Evolutionary conservation across 306 rosid genomes (phyloP).

Genomic region (Prunus padus): DNA sequence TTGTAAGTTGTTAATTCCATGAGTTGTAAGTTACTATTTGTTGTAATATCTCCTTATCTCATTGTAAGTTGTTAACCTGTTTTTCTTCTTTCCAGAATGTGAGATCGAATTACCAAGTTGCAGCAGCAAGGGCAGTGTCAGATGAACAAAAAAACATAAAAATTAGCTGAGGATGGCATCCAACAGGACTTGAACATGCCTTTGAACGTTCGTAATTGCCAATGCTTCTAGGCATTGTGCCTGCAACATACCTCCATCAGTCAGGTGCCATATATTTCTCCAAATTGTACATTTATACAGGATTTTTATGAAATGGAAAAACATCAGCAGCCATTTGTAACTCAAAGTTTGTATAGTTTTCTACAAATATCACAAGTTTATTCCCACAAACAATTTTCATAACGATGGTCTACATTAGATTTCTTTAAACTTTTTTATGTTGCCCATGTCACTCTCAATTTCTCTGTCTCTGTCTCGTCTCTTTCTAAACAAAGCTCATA

Average conservation of each 20-base stretch:
- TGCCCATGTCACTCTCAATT: neutral
- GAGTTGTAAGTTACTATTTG: neutral
- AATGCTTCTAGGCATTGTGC: neutral
- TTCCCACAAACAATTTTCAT: neutral
- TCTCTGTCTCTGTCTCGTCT: no score
- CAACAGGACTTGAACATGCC: neutral
- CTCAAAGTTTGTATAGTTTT: neutral
- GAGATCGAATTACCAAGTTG: slow-evolving; percentile 71
- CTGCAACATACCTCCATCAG: neutral
- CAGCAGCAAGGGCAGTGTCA: slow-evolving; percentile 35
- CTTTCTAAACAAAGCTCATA: no score
- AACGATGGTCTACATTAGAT: no score
- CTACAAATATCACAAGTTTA: neutral
- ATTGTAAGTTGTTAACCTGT: slow-evolving; percentile 11
- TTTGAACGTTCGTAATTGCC: neutral
- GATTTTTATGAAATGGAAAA: neutral
- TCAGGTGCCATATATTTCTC: neutral
- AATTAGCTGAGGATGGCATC: slow-evolving; percentile 28
- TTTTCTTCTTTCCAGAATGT: slow-evolving; percentile 50
- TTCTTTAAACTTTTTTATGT: no score
- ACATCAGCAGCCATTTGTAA: neutral
- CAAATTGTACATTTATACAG: neutral
- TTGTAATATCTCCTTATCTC: neutral
- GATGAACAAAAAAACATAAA: slow-evolving; percentile 32
- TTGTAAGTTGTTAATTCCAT: neutral